Base-by-base conservation (phyloP, 768 basidiomycete genomes). In the Xerocomus potaroensis region DNA sequence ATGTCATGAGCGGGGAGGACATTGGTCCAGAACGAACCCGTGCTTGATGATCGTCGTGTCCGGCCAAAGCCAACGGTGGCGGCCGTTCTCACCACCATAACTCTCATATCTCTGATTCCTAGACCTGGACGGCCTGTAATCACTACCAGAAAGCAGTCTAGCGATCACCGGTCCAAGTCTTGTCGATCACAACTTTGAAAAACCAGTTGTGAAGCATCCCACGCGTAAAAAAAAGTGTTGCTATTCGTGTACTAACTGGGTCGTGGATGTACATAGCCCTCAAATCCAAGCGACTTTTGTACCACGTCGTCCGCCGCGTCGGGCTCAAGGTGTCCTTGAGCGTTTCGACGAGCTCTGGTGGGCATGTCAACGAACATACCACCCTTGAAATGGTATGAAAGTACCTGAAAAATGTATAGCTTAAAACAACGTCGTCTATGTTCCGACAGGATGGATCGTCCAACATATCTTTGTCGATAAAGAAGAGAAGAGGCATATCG, bases 351-450 rank as follows among this genome's bases (percentile, higher is more conserved):
- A 6, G 94, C 94, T 49, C 93, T 96, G 65, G 21, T 3, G 16
- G 19, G 3, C 7, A 24, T 19, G 49, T 45, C 0, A 55, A 42
- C 37, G 30, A 39, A 8, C 19, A 21, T 15, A n/a, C 36, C 11
- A 5, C 21, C 23, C 16, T 27, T 27, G 35, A 9, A 30, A 40
- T n/a, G 9, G n/a, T 2, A 41, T 29, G 9, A 42, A 36, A 31
- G 18, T 56, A 92, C 93, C 84, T 80, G 80, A 99, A 99, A 72
- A 99, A 99, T 0, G 96, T 99, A 66, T 99, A 99, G 19, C 90
- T 94, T 44, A 99, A 65, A 0, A 98, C 92, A 18, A 98, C 76
- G 60, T 97, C 91, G 55, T 95, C 86, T 11, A 99, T 76, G 55
- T 85, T 82, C 51, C 83, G 76, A 69, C 94, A 90, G 3, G 83